Conservation (phyloP, 257 asterid species). For the Solanum chiquidenum region DNA sequence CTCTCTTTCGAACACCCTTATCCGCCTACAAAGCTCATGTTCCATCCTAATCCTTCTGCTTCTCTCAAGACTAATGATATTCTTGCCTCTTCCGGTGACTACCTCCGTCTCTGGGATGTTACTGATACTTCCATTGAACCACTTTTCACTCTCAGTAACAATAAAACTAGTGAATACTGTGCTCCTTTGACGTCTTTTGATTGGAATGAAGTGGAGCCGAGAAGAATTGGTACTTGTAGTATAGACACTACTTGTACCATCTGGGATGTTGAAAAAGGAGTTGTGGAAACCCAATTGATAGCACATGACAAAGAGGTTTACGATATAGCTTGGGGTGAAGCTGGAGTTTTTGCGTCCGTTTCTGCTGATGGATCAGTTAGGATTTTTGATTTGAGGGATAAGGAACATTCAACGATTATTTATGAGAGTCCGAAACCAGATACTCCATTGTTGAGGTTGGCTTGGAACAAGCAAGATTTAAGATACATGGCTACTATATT, state of each 20-base stretch:
- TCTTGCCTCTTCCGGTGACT: constrained; percentile 89
- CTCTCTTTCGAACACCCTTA: constrained; percentile 83
- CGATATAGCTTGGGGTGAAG: constrained; percentile 96
- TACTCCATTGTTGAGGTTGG: constrained; percentile 69
- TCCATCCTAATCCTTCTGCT: constrained; percentile 56
- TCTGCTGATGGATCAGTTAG: constrained; percentile 87
- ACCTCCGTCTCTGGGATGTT: constrained; percentile 74
- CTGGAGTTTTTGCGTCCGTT: constrained; percentile 81
- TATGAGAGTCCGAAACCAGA: constrained; percentile 81
- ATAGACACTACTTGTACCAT: constrained; percentile 88
- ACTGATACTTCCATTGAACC: constrained; percentile 39
- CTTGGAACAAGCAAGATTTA: constrained; percentile 95
- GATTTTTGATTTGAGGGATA: constrained; percentile 81
- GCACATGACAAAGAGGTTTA: constrained; percentile 93
- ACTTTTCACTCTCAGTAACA: constrained; percentile 41
- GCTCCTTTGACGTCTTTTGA: constrained; percentile 90
- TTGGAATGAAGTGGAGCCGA: constrained; percentile 85
- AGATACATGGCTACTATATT: constrained; percentile 85
- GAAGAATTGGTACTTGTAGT: constrained; percentile 72
- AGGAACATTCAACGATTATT: constrained; percentile 84
- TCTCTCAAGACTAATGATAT: constrained; percentile 28
- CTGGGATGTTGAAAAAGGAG: constrained; percentile 78
- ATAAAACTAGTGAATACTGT: constrained; percentile 67
- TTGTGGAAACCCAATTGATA: constrained; percentile 74
- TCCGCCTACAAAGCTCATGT: constrained; percentile 80